phyloP scores from a whole-genome alignment of 805 yeast species.

The Ogataea allantospora region DNA sequence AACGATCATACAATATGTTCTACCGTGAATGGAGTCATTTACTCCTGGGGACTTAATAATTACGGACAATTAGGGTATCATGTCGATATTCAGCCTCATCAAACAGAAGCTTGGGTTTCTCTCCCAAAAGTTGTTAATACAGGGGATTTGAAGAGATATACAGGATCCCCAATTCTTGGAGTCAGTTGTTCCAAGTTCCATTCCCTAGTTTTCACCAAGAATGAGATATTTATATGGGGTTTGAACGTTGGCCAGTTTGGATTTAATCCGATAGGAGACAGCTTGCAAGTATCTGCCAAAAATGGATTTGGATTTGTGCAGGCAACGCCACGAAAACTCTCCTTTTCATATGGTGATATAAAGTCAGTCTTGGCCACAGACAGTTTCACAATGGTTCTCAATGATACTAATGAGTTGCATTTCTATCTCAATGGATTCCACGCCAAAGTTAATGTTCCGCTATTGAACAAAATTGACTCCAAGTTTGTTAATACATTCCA shows the following conservation, averaged over 20 bases:
- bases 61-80: conserved; percentile 65
- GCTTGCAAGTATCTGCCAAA: conserved; percentile 14
- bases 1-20: conserved; percentile 68
- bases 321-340: conserved; percentile 27
- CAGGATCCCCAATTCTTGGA: conserved; percentile 36
- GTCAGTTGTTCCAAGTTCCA: conserved; percentile 67
- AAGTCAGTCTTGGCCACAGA: conserved; percentile 64
- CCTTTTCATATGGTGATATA: conserved; percentile 47
- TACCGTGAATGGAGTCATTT: conserved; percentile 51
- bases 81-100: conserved; percentile 26
- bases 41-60: conserved; percentile 77
- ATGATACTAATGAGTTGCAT: conserved; percentile 58
- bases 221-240: conserved; percentile 68
- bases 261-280: conserved; percentile 28
- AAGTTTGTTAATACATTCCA: conserved; percentile 52
- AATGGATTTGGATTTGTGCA: conserved; percentile 13
- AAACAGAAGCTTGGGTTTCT: conserved; percentile 29
- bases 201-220: conserved; percentile 55
- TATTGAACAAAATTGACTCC: conserved; percentile 34
- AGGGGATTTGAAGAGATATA: conserved; percentile 43
- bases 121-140: conserved; percentile 40
- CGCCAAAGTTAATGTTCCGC: conserved; percentile 42
- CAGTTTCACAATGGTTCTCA: conserved; percentile 63
- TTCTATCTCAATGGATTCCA: conserved; percentile 58
- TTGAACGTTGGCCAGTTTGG: conserved; percentile 83